Base-by-base conservation (phyloP, 106 monocot species). In the Alisma plantagoaquatica region DNA sequence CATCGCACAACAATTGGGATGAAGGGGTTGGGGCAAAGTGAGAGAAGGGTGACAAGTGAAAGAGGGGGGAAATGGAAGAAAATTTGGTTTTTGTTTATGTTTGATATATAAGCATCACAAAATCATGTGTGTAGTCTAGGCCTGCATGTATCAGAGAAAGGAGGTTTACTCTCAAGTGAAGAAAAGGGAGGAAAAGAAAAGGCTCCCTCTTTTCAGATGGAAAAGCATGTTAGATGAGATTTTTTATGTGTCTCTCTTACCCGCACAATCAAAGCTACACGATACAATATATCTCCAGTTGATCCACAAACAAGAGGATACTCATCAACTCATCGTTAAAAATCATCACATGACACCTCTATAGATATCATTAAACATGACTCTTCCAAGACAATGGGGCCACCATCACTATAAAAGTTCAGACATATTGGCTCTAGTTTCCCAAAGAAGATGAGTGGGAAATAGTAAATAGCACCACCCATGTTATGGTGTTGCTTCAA, bases 141-240 rank as follows among this genome's bases (percentile, higher is more conserved):
- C 12, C 15, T 23, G 47, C 1, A 1, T 48, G 22, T 18, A 23
- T 20, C 2, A 18, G 47, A 48, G 47, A 17, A 20, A 18, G 47
- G 19, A 23, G 47, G 10, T 18, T 8, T 7, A 22, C 46, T 5
- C n/a, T 17, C 22, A 8, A 15, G 17, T 48, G 47, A 23, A 15
- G 15, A 23, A 48, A 48, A 48, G 24, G 2, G 47, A 4, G 47
- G 1, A 8, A 8, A 0, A 53, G 28, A 15, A 15, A 53, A 27
- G 31, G 15, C 1, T 31, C n/a, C 55, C 38, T 23, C 22, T 35
- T 55, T 21, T 55, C 18, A 3, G 47, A 18, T 21, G 47, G 51
- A 28, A 53, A 53, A 53, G 32, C 30, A 28, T 53, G 53, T 29
- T 26, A 17, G 50, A 18, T 28, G 46, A 31, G 29, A 53, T 53